Conservation (phyloP, 805 yeast species). For the Schwanniomyces occidentalis region DNA sequence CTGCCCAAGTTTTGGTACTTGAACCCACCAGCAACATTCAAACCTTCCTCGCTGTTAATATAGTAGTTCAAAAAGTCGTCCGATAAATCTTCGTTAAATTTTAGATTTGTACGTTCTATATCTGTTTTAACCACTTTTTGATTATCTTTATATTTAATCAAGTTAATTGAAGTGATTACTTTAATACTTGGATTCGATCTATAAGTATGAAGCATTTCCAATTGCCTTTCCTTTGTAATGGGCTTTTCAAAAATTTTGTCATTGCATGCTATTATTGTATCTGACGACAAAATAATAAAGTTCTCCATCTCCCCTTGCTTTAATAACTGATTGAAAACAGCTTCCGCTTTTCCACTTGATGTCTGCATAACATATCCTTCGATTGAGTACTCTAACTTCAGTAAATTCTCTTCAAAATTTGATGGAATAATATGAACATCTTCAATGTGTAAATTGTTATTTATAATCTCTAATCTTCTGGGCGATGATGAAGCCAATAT, state of each 20-base stretch:
- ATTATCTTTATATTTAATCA: slow-evolving; percentile 18
- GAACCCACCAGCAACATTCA: slow-evolving; percentile 90
- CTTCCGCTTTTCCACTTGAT: slow-evolving; percentile 62
- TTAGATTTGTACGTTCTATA: slow-evolving; percentile 43
- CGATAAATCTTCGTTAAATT: slow-evolving; percentile 44
- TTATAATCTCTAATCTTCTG: slow-evolving; percentile 70
- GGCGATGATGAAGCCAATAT: slow-evolving; percentile 86
- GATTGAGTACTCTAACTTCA: slow-evolving; percentile 50
- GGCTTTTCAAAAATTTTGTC: slow-evolving; percentile 82
- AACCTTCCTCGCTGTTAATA: slow-evolving; percentile 71
- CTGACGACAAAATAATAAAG: slow-evolving; percentile 59
- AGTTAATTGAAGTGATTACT: slow-evolving; percentile 37
- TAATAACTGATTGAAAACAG: slow-evolving; percentile 51
- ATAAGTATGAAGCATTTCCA: slow-evolving; percentile 29
- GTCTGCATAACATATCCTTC: slow-evolving; percentile 66
- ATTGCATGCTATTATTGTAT: slow-evolving; percentile 67
- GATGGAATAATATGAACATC: slow-evolving; percentile 56
- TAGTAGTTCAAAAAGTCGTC: slow-evolving; percentile 62
- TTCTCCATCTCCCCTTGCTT: slow-evolving; percentile 22
- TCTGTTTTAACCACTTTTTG: slow-evolving; percentile 6
- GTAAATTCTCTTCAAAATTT: slow-evolving; percentile 73
- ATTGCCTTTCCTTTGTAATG: slow-evolving; percentile 24
- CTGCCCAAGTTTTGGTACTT: slow-evolving; percentile 77
- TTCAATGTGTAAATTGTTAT: slow-evolving; percentile 51
- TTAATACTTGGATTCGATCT: slow-evolving; percentile 17